A percentile compares a stretch with the other conserved stretches of the same genome.
Evolutionary conservation across 306 rosid genomes (phyloP).

Genomic region (Phaseolus lunatus): DNA sequence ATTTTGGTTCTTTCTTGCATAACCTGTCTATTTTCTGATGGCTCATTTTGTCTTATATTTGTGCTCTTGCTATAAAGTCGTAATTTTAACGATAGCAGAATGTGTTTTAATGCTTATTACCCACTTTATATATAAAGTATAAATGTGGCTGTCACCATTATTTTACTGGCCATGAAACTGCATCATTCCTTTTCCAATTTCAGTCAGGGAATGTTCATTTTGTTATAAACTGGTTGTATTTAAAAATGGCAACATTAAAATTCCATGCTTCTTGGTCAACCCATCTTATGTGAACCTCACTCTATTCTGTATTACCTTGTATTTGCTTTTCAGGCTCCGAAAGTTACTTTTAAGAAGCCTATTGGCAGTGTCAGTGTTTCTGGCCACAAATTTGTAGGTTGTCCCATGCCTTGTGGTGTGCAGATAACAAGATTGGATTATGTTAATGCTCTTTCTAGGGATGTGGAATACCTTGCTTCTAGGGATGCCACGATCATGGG

Average conservation of each 20-base stretch:
- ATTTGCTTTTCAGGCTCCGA: conserved; percentile 55
- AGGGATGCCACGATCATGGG: conserved; percentile 71
- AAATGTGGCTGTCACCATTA: not conserved
- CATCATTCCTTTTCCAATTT: not conserved
- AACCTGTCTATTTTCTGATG: conserved; percentile 15
- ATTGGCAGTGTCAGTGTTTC: conserved; percentile 69
- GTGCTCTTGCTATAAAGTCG: not conserved
- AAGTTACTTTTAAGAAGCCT: conserved; percentile 63
- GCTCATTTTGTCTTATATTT: conserved; percentile 26
- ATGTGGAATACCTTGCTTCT: conserved; percentile 66
- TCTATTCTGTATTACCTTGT: conserved; percentile 5
- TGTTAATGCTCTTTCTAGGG: conserved; percentile 57
- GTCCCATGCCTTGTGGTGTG: conserved; percentile 72
- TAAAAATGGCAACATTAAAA: conserved; percentile 10
- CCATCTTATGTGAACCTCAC: conserved; percentile 8
- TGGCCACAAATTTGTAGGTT: conserved; percentile 69
- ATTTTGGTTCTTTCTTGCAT: conserved; percentile 35
- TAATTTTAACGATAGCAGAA: conserved; percentile 16
- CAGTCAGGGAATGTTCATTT: not conserved
- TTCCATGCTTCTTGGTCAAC: conserved; percentile 13
- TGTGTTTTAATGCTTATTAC: conserved; percentile 17
- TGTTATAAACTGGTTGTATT: conserved; percentile 28
- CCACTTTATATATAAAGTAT: conserved; percentile 5
- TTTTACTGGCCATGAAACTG: conserved; percentile 33
- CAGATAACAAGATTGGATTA: conserved; percentile 63